Base-by-base conservation (phyloP, 441 rosid species). In the Euphorbia corollata region DNA sequence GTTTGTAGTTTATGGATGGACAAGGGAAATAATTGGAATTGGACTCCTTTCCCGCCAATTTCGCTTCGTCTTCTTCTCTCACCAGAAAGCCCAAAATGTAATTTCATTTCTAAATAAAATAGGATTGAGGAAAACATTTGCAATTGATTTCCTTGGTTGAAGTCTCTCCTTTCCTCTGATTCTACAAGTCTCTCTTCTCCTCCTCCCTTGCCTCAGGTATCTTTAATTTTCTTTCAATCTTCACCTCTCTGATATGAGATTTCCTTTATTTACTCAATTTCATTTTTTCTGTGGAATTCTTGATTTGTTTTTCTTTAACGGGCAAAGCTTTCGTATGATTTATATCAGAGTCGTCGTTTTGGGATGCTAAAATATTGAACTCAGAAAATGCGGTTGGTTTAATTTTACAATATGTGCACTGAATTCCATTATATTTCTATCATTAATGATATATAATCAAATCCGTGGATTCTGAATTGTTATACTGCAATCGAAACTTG, bases 31-130 rank as follows among this genome's bases (percentile, higher is more conserved):
- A 45, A 45, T 6, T 4, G 16, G 16, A 45, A 45, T 6, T 4
- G 16, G 4, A 45, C 50, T 16, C 9, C 30, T 61, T 78, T 71
- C 76, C 79, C 84, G 68, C 74, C 69, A 71, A 67, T 54, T 64
- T 48, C 84, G 82, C 63, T 23, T 61, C 39, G 6, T 24, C 47
- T 6, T 16, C 6, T 15, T 12, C 8, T 8, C 19, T 48, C 53
- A 48, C 53, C 53, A 48, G 53, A 48, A 48, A 15, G 5, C 23
- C 24, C 24, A 53, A 0, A 54, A 54, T 8, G 10, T 20, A 7
- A 19, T 54, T 54, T 2, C 12, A 54, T 54, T 10, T 54, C 30
- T 54, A 19, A 54, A 19, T 54, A 54, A 7, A 27, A 53, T 0
- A 7, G 12, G 3, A 53, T 53, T 2, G 10, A 53, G 9, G 6